Percentiles rank a stretch among this genome's conserved stretches.
Conservation (phyloP, 768 basidiomycete species). For the Termitomyces sp. region DNA sequence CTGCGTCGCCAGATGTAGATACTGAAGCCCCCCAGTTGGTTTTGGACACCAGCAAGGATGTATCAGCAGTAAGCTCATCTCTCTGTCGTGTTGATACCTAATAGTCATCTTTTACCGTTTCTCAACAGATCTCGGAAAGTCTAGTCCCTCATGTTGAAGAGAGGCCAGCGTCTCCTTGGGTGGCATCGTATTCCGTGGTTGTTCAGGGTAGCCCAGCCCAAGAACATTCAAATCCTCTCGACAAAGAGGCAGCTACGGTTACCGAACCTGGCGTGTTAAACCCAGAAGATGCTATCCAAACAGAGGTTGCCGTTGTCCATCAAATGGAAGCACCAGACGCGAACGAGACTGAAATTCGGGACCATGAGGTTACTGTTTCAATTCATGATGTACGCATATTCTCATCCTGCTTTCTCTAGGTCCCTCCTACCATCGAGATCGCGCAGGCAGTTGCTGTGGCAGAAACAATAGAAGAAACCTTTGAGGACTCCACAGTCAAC, state of each 20-base stretch:
- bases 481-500: neutral
- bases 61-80: slow-evolving; percentile 3
- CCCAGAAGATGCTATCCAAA: neutral
- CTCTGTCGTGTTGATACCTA: neutral
- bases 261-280: neutral
- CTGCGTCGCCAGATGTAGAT: neutral
- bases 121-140: neutral
- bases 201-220: slow-evolving; percentile 25
- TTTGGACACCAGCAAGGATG: slow-evolving; percentile 7
- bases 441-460: neutral
- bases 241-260: neutral
- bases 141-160: slow-evolving; percentile 10
- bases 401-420: neutral
- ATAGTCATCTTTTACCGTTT: neutral
- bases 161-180: slow-evolving; percentile 29
- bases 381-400: neutral
- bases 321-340: neutral
- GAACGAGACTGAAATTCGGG: neutral
- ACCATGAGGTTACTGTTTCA: neutral
- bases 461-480: neutral
- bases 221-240: slow-evolving; percentile 11
- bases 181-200: slow-evolving; percentile 32
- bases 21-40: slow-evolving; percentile 8
- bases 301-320: neutral
- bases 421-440: neutral